phyloP scores from a whole-genome alignment of 805 yeast genomes.

The Kodamaea leandrae region DNA sequence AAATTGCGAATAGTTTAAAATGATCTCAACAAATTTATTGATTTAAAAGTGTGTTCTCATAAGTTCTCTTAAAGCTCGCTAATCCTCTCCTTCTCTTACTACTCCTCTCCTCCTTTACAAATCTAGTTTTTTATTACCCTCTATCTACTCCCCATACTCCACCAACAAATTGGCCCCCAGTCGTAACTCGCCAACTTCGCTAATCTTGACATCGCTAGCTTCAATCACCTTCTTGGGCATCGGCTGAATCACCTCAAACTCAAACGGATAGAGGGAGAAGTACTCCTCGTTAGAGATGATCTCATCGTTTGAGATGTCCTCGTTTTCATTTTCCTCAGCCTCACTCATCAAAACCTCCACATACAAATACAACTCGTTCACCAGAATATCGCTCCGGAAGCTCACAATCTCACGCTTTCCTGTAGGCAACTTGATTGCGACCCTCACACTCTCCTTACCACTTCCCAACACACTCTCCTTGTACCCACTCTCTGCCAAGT shows the following conservation, averaged over 20 bases:
- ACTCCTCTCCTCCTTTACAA: constrained; percentile 10
- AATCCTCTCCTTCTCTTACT: constrained; percentile 19
- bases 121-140: background rate
- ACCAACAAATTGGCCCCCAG: constrained; percentile 39
- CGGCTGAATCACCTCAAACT: constrained; percentile 41
- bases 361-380: constrained; percentile 49
- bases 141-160: constrained; percentile 26
- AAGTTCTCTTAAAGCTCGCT: too few relatives aligned
- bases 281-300: constrained; percentile 21
- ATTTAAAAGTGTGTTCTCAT: background rate
- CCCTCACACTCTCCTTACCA: constrained; percentile 25
- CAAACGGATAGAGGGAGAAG: constrained; percentile 24
- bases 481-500: constrained; percentile 3
- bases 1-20: too few relatives aligned
- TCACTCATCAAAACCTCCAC: constrained; percentile 40
- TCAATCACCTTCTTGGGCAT: constrained; percentile 35
- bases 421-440: constrained; percentile 54
- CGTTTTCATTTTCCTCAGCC: constrained; percentile 6
- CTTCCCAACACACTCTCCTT: constrained; percentile 2
- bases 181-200: constrained; percentile 22
- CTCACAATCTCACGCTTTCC: constrained; percentile 50
- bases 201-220: constrained; percentile 7
- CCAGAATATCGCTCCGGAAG: constrained; percentile 37
- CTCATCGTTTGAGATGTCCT: constrained; percentile 11
- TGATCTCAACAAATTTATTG: background rate